Conservation (phyloP, 2,329 filamentous ascomycete genomes). For the Chalaropsis thielavioides region DNA sequence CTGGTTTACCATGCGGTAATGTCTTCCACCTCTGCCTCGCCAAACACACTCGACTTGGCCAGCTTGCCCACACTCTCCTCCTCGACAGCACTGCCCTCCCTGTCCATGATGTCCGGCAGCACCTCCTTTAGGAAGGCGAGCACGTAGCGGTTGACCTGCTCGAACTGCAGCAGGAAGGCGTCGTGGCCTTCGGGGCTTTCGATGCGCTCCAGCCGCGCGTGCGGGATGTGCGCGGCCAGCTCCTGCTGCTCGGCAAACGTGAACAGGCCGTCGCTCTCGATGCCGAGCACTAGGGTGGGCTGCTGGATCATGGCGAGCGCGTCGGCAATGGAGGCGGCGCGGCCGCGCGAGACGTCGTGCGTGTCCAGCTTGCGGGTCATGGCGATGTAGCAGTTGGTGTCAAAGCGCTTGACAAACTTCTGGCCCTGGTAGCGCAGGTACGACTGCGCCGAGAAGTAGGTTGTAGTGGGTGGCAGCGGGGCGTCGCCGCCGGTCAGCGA, state of each 20-base stretch:
- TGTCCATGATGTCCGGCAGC: slow-evolving; percentile 76
- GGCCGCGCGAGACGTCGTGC: slow-evolving; percentile 77
- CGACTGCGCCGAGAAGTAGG: slow-evolving; percentile 97
- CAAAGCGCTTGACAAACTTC: slow-evolving; percentile 94
- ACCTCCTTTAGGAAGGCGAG: slow-evolving; percentile 69
- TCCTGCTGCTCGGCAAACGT: slow-evolving; percentile 95
- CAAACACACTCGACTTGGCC: slow-evolving; percentile 82
- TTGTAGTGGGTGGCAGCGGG: slow-evolving; percentile 39
- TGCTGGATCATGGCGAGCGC: slow-evolving; percentile 75
- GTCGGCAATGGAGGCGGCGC: slow-evolving; percentile 51
- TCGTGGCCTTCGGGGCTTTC: slow-evolving; percentile 93
- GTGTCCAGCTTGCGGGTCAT: slow-evolving; percentile 97
- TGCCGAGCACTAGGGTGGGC: slow-evolving; percentile 80
- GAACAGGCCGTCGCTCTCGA: slow-evolving; percentile 90
- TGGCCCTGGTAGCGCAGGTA: slow-evolving; percentile 92
- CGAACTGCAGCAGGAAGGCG: slow-evolving; percentile 89
- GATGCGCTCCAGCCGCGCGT: slow-evolving; percentile 69
- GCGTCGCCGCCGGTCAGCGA: slow-evolving; percentile 37
- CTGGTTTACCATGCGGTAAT: slow-evolving; percentile 69
- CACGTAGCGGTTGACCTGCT: slow-evolving; percentile 86
- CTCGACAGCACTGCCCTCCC: slow-evolving; percentile 34
- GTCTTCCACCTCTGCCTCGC: slow-evolving; percentile 89
- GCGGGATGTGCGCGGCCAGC: slow-evolving; percentile 64
- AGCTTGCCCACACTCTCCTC: slow-evolving; percentile 44
- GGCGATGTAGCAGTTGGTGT: slow-evolving; percentile 97